Evolutionary conservation across 1,284 basidiomycete genomes (phyloP).

Genomic region (Sporisorium sorghi): DNA sequence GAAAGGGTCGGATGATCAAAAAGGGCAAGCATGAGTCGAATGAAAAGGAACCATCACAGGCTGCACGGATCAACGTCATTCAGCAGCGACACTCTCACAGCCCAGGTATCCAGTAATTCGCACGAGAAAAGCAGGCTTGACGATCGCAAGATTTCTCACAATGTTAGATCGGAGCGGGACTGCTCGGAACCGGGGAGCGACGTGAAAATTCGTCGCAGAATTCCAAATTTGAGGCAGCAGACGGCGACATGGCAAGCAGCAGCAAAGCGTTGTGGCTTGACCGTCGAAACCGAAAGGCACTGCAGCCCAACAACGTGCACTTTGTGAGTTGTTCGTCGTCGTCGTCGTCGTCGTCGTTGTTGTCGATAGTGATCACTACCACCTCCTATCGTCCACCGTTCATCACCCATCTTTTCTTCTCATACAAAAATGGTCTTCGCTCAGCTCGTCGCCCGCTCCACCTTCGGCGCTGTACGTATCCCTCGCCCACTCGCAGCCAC

Average conservation of each 20-base stretch:
- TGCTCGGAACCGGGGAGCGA: constrained; percentile 37
- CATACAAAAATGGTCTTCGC: constrained; percentile 40
- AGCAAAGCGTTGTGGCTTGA: neutral
- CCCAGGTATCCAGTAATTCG: no score
- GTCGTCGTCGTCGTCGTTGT: no score
- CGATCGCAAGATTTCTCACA: neutral
- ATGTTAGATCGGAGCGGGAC: constrained; percentile 28
- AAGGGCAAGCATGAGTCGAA: no score
- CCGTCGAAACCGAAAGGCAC: constrained; percentile 22
- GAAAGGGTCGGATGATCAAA: no score
- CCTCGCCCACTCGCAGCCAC: neutral
- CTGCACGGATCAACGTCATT: constrained; percentile 49
- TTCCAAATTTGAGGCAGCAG: constrained; percentile 1
- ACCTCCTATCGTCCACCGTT: neutral
- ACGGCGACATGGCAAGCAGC: neutral
- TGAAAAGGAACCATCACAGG: neutral
- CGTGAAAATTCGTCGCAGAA: constrained; percentile 17
- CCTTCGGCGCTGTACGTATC: constrained; percentile 53
- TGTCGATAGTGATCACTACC: no score
- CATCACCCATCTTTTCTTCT: constrained; percentile 1
- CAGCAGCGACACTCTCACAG: no score
- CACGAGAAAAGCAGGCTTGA: neutral
- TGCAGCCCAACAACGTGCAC: neutral
- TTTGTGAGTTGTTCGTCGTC: constrained; percentile 21
- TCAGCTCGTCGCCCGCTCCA: constrained; percentile 45